Conservation (phyloP, 805 yeast species). For the Monosporozyma aquatica region DNA sequence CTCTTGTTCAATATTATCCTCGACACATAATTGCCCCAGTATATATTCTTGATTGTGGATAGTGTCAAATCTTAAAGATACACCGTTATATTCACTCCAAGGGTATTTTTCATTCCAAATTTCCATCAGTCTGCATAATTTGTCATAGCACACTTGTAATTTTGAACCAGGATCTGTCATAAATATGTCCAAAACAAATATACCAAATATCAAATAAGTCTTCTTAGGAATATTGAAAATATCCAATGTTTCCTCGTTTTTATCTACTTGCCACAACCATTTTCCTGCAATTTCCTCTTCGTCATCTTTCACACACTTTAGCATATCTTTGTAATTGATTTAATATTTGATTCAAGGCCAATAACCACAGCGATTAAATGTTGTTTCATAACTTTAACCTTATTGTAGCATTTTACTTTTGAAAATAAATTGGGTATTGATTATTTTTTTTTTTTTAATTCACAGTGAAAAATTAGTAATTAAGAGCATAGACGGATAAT, state of each 20-base stretch:
- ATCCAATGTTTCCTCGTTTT: constrained; percentile 10
- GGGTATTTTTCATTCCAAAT: constrained; percentile 36
- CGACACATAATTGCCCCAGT: constrained; percentile 29
- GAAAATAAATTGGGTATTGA: no score
- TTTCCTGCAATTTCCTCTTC: constrained; percentile 6
- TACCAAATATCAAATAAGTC: constrained; percentile 22
- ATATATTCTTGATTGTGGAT: constrained; percentile 15
- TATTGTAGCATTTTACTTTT: no score
- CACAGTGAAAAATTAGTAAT: no score
- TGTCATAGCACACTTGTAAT: background rate
- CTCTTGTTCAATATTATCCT: constrained; percentile 38
- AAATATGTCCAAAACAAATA: constrained; percentile 21
- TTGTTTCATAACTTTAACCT: no score
- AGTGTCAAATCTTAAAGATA: constrained; percentile 15
- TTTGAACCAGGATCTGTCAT: background rate
- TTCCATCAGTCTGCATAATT: constrained; percentile 11
- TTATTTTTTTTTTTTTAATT: no score
- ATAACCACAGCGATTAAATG: no score
- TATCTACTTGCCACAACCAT: constrained; percentile 22
- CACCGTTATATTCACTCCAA: constrained; percentile 33
- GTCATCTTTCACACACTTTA: background rate
- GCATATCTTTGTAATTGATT: no score
- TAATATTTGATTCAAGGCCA: no score
- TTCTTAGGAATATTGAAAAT: constrained; percentile 16
- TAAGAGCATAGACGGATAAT: no score